phyloP scores from a whole-genome alignment of 768 basidiomycete species.

The Tulasnella sp. region DNA sequence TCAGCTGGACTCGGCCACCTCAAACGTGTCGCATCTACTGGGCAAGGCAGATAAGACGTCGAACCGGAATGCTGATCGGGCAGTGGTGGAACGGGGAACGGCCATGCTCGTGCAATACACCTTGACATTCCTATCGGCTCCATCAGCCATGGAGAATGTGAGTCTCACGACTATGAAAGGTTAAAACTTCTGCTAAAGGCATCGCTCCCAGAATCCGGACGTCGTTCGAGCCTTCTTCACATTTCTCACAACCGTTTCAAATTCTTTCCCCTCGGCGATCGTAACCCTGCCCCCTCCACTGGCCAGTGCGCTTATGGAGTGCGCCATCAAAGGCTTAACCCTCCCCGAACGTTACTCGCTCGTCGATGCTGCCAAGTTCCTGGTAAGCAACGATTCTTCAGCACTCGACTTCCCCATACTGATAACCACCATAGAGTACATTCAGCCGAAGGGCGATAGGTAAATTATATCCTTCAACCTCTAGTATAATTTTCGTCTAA shows the following conservation, averaged over 20 bases:
- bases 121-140: slow-evolving; percentile 44
- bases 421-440: slow-evolving; percentile 4
- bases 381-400: slow-evolving; percentile 44
- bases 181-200: background rate
- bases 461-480: background rate
- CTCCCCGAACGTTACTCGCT: slow-evolving; percentile 82
- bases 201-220: slow-evolving; percentile 65
- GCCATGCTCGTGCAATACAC: slow-evolving; percentile 53
- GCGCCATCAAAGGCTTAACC: slow-evolving; percentile 55
- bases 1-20: slow-evolving; percentile 68
- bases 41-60: slow-evolving; percentile 40
- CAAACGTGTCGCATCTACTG: slow-evolving; percentile 31
- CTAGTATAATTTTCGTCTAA: background rate
- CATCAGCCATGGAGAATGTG: slow-evolving; percentile 64
- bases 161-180: slow-evolving; percentile 26
- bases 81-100: slow-evolving; percentile 47
- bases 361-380: slow-evolving; percentile 70
- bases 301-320: slow-evolving; percentile 61
- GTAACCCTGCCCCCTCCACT: slow-evolving; percentile 56
- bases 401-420: background rate
- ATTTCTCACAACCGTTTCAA: slow-evolving; percentile 65
- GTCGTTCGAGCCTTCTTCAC: slow-evolving; percentile 84
- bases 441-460: slow-evolving; percentile 1
- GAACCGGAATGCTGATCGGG: background rate
- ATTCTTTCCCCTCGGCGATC: slow-evolving; percentile 53